Evolutionary conservation across 805 yeast genomes (phyloP), one percentile per base, ranked within the genome.

Genomic region (Hanseniaspora mollemarum): DNA sequence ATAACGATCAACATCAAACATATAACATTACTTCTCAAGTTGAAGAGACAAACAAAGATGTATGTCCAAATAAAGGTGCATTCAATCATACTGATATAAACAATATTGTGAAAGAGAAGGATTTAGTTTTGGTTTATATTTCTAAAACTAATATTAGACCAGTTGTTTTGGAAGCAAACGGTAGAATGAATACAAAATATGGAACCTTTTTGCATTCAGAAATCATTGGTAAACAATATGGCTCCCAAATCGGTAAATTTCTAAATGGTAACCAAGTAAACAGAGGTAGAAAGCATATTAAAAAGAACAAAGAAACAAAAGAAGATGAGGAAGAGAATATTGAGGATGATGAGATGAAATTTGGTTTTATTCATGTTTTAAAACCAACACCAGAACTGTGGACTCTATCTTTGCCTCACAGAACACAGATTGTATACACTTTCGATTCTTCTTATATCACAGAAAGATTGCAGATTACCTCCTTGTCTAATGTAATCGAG

Each of bases 391-490:
- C 99, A 0, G 99, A 92, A 65, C 68, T 92, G 21, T 92, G 99
- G 99, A 83, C 96, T 0, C 60, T 86, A n/a, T 85, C 96, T 0
- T 70, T 92, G 32, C 97, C 98, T 2, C 99, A 92, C 63, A 74
- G 99, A 65, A 92, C 99, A 0, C 99, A 92, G 68, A 92, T 92
- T 56, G 97, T 92, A 1, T 92, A 92, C 63, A 84, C 96, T 0
- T 95, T 95, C 9, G 99, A 92, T 64, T 83, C 96, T 2, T 78
- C 94, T 26, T 92, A 86, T 60, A 87, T 92, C 50, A 76, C 85
- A 55, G 95, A 90, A 63, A 70, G 95, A 59, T 68, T 92, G 55
- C 74, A 78, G 41, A 80, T 92, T 50, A 71, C 76, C 18, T 77
- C 85, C 13, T 88, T 90, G 1, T 74, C 87, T 0, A 68, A 77